Conservation (phyloP, 768 basidiomycete species). For the Tulasnella sp. region DNA sequence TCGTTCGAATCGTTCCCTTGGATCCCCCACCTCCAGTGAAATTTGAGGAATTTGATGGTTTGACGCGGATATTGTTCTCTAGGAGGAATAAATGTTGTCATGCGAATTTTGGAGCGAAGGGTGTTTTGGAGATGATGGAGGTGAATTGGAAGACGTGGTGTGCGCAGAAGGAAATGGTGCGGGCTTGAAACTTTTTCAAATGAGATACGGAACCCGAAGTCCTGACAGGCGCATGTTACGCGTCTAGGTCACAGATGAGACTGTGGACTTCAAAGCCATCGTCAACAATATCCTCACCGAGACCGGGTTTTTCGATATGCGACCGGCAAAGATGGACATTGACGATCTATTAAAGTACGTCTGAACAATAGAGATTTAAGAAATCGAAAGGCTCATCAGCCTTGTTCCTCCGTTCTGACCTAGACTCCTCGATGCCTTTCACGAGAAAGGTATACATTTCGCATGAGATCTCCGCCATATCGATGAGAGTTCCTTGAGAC, state of each 20-base stretch:
- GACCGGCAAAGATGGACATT: conserved; percentile 88
- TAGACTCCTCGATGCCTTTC: conserved; percentile 27
- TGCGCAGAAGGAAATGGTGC: conserved; percentile 47
- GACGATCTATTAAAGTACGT: conserved; percentile 77
- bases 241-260: conserved; percentile 60
- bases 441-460: conserved; percentile 28
- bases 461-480: too few relatives aligned
- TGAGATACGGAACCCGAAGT: conserved; percentile 34
- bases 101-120: conserved; percentile 83
- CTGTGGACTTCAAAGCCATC: conserved; percentile 53
- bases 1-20: conserved; percentile 80
- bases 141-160: conserved; percentile 90
- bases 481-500: too few relatives aligned
- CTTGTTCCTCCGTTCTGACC: neutral
- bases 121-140: conserved; percentile 89
- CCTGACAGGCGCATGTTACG: too few relatives aligned
- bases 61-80: conserved; percentile 82
- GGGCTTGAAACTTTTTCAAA: too few relatives aligned
- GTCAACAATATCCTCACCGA: conserved; percentile 66
- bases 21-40: conserved; percentile 93
- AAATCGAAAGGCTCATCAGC: too few relatives aligned
- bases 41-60: conserved; percentile 96
- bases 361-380: neutral
- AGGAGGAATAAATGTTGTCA: conserved; percentile 84
- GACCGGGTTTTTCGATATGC: conserved; percentile 59